Evolutionary conservation across 176 grass and related monocot species (phyloP).

Genomic region (Avena sativa): DNA sequence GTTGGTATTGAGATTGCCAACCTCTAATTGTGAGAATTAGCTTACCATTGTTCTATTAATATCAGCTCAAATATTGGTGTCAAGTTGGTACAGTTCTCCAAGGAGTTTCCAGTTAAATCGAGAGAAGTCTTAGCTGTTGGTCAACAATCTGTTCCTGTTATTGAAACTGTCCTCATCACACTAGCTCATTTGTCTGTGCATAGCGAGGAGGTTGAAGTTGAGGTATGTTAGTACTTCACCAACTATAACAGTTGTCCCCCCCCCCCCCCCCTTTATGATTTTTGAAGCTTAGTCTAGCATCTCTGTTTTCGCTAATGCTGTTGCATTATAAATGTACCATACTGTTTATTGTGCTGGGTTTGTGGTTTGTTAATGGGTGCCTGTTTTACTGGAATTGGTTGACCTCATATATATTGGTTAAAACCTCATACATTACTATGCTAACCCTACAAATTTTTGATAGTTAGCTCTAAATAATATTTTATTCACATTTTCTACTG

Average conservation of each 20-base stretch:
- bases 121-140: constrained; percentile 70
- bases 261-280: neutral
- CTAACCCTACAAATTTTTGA: neutral
- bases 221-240: constrained; percentile 50
- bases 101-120: constrained; percentile 64
- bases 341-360: constrained; percentile 6
- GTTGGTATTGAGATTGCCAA: constrained; percentile 16
- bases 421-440: neutral
- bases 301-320: neutral
- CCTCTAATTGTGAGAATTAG: neutral
- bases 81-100: constrained; percentile 75
- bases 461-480: neutral
- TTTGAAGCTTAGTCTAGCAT: neutral
- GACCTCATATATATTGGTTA: neutral
- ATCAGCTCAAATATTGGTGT: constrained; percentile 79
- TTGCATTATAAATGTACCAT: neutral
- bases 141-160: constrained; percentile 49
- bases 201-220: constrained; percentile 89
- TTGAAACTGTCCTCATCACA: constrained; percentile 87
- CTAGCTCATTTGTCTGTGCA: constrained; percentile 75
- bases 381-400: neutral
- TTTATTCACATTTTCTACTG: neutral
- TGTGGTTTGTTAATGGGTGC: neutral
- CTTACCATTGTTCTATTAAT: constrained; percentile 41
- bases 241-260: no score